Conservation (phyloP, 495 filamentous ascomycete genomes). For the Glutinoglossum americanum region DNA sequence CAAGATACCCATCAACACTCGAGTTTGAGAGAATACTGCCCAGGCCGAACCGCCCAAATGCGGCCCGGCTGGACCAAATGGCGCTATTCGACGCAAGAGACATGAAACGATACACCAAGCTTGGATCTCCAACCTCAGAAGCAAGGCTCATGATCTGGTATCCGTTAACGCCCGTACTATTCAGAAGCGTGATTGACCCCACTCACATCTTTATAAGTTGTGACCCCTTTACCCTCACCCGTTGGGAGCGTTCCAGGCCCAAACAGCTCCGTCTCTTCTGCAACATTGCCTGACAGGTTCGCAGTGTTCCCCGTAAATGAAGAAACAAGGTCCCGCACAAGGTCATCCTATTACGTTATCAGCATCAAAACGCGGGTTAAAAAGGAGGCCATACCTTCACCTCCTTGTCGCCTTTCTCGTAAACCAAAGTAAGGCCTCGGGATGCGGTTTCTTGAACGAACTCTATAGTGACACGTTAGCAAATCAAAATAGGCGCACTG, state of each 20-base stretch:
- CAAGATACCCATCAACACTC: constrained; percentile 45
- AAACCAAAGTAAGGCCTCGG: constrained; percentile 70
- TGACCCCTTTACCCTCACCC: constrained; percentile 70
- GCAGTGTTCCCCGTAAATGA: constrained; percentile 63
- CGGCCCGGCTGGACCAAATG: constrained; percentile 84
- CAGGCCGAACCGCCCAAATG: constrained; percentile 83
- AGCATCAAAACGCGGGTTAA: background rate
- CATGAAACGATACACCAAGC: constrained; percentile 94
- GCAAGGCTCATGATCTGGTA: constrained; percentile 75
- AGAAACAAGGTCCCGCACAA: constrained; percentile 67
- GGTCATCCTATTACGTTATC: constrained; percentile 26
- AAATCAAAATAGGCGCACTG: background rate
- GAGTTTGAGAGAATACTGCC: constrained; percentile 79
- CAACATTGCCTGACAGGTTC: constrained; percentile 53
- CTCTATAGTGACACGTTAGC: constrained; percentile 20
- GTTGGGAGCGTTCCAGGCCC: constrained; percentile 85
- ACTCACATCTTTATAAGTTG: constrained; percentile 36
- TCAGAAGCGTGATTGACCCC: background rate
- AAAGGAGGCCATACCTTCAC: constrained; percentile 25
- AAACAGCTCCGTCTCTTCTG: constrained; percentile 76
- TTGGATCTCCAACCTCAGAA: constrained; percentile 82
- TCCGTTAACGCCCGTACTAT: background rate
- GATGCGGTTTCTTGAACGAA: constrained; percentile 90
- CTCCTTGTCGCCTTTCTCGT: constrained; percentile 66
- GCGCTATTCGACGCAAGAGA: constrained; percentile 82